Base-by-base conservation (phyloP, 345 rosid genomes). In the Eucalyptus erythrocorys region DNA sequence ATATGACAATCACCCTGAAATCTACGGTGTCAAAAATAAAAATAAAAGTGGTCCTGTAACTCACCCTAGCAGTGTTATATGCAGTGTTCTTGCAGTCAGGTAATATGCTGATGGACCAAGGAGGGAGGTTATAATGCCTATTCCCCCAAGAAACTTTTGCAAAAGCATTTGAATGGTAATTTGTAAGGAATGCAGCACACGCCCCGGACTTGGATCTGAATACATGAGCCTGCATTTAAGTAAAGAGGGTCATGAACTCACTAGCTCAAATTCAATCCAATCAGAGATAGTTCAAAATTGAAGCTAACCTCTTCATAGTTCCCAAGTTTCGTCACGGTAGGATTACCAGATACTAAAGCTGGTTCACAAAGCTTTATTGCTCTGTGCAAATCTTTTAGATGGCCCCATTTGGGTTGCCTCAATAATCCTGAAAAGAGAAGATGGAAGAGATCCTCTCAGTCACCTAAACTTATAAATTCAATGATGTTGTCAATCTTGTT, bases 351-450 rank as follows among this genome's bases (percentile, higher is more conserved):
- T 43, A 98, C 94, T 88, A 98, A 92, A 86, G 99, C 99, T 68
- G 97, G 96, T 87, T 97, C 99, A 87, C 97, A 97, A 5, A 98
- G 92, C 90, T 96, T 98, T 68, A 98, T 94, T 5, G 99, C 99
- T 92, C 96, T 91, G 89, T 98, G 99, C 92, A 98, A 91, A 94
- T 98, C 99, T 94, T 98, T 98, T 93, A 97, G 93, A 92, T 98
- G 99, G 42, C 99, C 99, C 99, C 99, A 98, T 92, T 98, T 98
- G 16, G 99, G 99, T 89, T 96, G 93, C 95, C 99, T 97, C 89
- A 93, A 32, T 55, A 98, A 93, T 88, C 99, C 99, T 98, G 92
- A 50, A 88, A 87, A 87, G 79, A 37, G 85, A 92, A 87, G 55
- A 57, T 71, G 32, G 12, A 32, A 34, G 53, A 51, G 82, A 64